Base-by-base conservation (phyloP, 176 grass and related monocot genomes). In the Alopecurus myosuroides region DNA sequence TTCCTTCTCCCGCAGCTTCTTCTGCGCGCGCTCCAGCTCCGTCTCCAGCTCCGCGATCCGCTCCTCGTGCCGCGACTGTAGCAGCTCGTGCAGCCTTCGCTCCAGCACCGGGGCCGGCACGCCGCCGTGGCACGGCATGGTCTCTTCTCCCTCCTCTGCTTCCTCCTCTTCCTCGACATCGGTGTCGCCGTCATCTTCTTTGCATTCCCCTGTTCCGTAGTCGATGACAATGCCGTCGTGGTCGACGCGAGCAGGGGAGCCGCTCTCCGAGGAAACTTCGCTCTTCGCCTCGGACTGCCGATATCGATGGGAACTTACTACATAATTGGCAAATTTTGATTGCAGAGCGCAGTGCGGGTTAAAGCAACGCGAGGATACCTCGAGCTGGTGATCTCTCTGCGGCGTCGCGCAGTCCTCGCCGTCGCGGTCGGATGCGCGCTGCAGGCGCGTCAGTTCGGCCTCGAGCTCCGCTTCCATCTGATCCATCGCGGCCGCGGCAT, bases 31-130 rank as follows among this genome's bases (percentile, higher is more conserved):
- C 30, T 90, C 83, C 81, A 99, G 75, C 23, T 82, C 97, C 29
- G 82, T 85, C 77, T 99, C 91, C 31, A 99, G 91, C 84, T 99
- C 89, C 22, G 79, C 84, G 77, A 99, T 99, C 83, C 97, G 83
- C 70, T 93, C 86, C 73, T 90, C 84, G 77, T 96, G 93, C 78
- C 79, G 91, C 2, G 83, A 81, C 74, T 91, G 89, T 35, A 95
- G 88, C 9, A 98, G 80, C 64, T 87, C 93, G 80, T 94, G 89
- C 80, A 98, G 88, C 79, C 90, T 90, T 75, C 85, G 81, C 88
- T 94, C 88, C 34, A 99, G 88, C 85, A 95, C 87, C 3, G 8
- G 80, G 4, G 93, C 89, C 34, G 91, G 88, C 76, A 98, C 95
- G n/a, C 89, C 95, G 26, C 85, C 78, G 5, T 90, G 58, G 25